These are phyloP conservation scores for Torulaspora gathmanii DNA, from an alignment of 805 yeast species.

Conservation along the genomic window DNA sequence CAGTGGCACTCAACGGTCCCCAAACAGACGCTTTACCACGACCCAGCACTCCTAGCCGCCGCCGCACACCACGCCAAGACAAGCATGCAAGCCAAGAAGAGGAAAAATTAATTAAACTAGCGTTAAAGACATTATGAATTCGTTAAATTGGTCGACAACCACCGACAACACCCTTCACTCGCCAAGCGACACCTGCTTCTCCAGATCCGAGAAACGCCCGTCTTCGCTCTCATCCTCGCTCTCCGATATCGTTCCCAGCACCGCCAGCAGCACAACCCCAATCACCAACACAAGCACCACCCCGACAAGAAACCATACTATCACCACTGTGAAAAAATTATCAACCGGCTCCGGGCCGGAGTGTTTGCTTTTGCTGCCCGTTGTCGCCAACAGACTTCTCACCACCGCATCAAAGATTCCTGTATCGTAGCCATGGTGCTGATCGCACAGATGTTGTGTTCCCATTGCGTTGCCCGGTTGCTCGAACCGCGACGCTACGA, in stretches of 20 bases:
- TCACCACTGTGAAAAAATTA: constrained; percentile 10
- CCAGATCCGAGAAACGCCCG: constrained; percentile 6
- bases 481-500: neutral
- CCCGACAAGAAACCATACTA: constrained; percentile 12
- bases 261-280: constrained; percentile 8
- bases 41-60: constrained; percentile 7
- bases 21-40: constrained; percentile 11
- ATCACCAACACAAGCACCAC: constrained; percentile 9
- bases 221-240: constrained; percentile 3
- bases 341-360: constrained; percentile 11
- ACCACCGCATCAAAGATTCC: constrained; percentile 11
- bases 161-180: too few relatives aligned
- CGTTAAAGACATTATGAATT: neutral
- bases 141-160: too few relatives aligned
- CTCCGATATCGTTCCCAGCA: constrained; percentile 5
- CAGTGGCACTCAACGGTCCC: constrained; percentile 19
- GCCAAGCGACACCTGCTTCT: constrained; percentile 4
- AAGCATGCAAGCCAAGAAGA: constrained; percentile 1
- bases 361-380: neutral
- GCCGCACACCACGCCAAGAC: constrained; percentile 11
- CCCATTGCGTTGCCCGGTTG: neutral
- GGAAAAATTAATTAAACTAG: neutral
- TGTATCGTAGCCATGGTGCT: constrained; percentile 11
- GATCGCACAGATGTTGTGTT: constrained; percentile 9
- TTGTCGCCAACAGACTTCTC: neutral